A percentile compares a stretch with the other conserved stretches of the same genome.
Conservation (phyloP, 2,329 filamentous ascomycete genomes). For the Aurifilum marmelostoma region DNA sequence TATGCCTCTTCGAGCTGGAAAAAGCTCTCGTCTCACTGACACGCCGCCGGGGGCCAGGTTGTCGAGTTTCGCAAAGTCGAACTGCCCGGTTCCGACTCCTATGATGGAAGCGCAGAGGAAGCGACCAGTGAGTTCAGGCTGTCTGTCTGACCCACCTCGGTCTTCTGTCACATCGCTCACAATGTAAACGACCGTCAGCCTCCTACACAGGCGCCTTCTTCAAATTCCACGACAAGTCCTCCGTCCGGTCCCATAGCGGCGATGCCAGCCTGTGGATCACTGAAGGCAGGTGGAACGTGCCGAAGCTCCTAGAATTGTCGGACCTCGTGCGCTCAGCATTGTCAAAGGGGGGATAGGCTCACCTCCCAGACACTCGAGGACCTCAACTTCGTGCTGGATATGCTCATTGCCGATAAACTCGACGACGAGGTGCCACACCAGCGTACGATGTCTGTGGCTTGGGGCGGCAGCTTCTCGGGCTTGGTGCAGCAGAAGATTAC, state of each 20-base stretch:
- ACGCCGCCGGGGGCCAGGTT: neutral
- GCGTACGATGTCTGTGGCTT: neutral
- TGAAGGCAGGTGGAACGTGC: constrained; percentile 21
- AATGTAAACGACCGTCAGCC: neutral
- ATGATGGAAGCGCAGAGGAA: constrained; percentile 23
- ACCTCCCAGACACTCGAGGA: constrained; percentile 18
- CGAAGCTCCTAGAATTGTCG: constrained; percentile 26
- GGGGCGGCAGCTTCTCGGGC: neutral
- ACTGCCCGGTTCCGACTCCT: constrained; percentile 20
- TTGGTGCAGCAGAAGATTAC: constrained; percentile 1
- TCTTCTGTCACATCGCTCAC: neutral
- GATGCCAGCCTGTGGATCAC: constrained; percentile 21
- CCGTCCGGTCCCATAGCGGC: constrained; percentile 5
- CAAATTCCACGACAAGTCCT: constrained; percentile 6
- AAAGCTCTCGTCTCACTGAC: neutral
- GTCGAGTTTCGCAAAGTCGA: constrained; percentile 20
- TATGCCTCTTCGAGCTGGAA: neutral
- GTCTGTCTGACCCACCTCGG: neutral
- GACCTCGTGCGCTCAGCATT: constrained; percentile 22
- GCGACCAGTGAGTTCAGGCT: constrained; percentile 16
- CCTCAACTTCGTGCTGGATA: constrained; percentile 23
- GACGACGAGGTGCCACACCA: constrained; percentile 4
- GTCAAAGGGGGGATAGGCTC: constrained; percentile 5
- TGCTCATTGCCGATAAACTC: constrained; percentile 25
- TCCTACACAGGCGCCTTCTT: neutral